Evolutionary conservation across 768 basidiomycete species (phyloP).

Genomic region (Boletus eberwhitei): DNA sequence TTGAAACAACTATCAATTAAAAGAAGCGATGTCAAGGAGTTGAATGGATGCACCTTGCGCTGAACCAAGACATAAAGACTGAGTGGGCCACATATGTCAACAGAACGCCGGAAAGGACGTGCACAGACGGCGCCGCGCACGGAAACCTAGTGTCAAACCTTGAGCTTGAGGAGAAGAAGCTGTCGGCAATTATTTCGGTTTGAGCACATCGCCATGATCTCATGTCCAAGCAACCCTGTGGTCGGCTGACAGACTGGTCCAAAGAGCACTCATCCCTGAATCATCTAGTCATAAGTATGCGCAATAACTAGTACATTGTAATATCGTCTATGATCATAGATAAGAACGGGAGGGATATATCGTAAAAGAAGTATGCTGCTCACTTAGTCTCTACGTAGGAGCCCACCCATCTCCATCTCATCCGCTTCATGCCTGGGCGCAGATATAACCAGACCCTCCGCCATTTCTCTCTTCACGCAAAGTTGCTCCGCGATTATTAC

Average conservation of each 20-base stretch:
- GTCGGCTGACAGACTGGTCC: neutral
- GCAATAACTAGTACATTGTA: slow-evolving; percentile 23
- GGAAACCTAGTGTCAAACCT: slow-evolving; percentile 8
- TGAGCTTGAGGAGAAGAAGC: slow-evolving; percentile 9
- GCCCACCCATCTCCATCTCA: slow-evolving; percentile 52
- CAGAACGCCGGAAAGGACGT: neutral
- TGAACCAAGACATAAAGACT: slow-evolving; percentile 1
- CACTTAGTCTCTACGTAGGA: slow-evolving; percentile 58
- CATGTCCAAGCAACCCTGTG: slow-evolving; percentile 2
- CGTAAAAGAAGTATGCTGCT: slow-evolving; percentile 31
- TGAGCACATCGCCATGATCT: slow-evolving; percentile 1
- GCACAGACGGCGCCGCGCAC: slow-evolving; percentile 2
- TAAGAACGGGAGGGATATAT: slow-evolving; percentile 1
- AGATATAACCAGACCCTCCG: slow-evolving; percentile 67
- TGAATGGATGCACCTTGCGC: slow-evolving; percentile 1
- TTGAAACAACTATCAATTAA: slow-evolving; percentile 13
- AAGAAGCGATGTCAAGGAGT: slow-evolving; percentile 12
- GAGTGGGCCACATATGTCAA: slow-evolving; percentile 18
- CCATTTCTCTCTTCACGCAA: slow-evolving; percentile 88
- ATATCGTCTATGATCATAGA: slow-evolving; percentile 10
- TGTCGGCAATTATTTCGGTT: slow-evolving; percentile 1
- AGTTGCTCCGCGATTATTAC: slow-evolving; percentile 87
- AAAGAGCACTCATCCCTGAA: slow-evolving; percentile 13
- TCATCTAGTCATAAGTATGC: slow-evolving; percentile 11
- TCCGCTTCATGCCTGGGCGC: slow-evolving; percentile 42